These are phyloP conservation scores for Colletotrichum tabaci DNA, from an alignment of 2,329 filamentous ascomycete genomes.

Conservation along the genomic window DNA sequence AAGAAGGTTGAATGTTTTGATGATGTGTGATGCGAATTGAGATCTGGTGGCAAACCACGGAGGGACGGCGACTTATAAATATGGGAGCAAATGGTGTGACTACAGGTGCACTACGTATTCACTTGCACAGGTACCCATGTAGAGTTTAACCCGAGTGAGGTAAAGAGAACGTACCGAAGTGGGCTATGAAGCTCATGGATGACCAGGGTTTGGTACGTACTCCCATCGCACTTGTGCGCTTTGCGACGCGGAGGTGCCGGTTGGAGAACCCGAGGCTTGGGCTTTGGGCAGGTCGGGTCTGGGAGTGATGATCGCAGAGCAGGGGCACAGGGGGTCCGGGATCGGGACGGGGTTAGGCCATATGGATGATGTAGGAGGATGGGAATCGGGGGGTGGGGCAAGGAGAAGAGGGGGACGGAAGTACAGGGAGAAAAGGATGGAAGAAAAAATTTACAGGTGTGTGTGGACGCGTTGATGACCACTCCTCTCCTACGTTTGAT, in stretches of 20 bases:
- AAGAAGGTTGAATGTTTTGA: conserved; percentile 13
- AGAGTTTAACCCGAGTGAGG: conserved; percentile 13
- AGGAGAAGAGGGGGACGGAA: neutral
- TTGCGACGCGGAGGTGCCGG: conserved; percentile 35
- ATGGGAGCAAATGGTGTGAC: conserved; percentile 20
- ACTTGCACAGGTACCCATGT: conserved; percentile 19
- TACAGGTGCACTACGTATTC: conserved; percentile 28
- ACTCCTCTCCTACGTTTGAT: neutral
- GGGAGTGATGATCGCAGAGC: conserved; percentile 6
- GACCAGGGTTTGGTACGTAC: conserved; percentile 25
- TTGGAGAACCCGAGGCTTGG: conserved; percentile 34
- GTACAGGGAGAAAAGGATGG: conserved; percentile 16
- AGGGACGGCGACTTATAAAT: conserved; percentile 38
- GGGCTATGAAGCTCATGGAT: conserved; percentile 20
- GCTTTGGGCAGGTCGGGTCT: conserved; percentile 11
- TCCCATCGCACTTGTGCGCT: conserved; percentile 14
- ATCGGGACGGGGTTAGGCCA: conserved; percentile 19
- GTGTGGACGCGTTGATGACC: conserved; percentile 22
- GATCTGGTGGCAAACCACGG: conserved; percentile 34
- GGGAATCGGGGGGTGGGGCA: neutral
- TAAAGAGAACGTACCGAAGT: conserved; percentile 20
- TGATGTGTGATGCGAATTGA: conserved; percentile 3
- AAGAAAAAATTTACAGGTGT: conserved; percentile 11
- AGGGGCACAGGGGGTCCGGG: conserved; percentile 26
- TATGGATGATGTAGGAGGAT: conserved; percentile 16